A percentile compares a stretch with the other conserved stretches of the same genome.
Conservation (phyloP, 2,329 filamentous ascomycete species). For the Aspergillus sojae region DNA sequence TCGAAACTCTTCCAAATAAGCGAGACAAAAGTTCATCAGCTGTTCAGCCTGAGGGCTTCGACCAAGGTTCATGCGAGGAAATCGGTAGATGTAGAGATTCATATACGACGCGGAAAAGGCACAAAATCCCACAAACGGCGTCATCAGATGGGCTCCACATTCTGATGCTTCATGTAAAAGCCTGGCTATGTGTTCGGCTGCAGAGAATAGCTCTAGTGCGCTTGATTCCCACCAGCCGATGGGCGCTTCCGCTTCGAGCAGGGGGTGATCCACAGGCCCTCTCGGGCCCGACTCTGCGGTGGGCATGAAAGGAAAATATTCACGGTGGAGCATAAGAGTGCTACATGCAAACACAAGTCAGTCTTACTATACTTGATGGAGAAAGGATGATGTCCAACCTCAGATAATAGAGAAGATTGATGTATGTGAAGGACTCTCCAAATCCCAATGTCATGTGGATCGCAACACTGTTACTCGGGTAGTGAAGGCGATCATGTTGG, state of each 20-base stretch:
- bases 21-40: background rate
- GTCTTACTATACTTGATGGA: background rate
- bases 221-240: conserved; percentile 5
- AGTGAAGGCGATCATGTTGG: conserved; percentile 2
- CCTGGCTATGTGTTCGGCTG: background rate
- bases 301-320: conserved; percentile 6
- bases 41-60: conserved; percentile 1
- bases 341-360: background rate
- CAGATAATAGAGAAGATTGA: conserved; percentile 4
- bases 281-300: background rate
- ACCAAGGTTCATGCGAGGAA: conserved; percentile 5
- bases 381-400: background rate
- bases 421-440: conserved; percentile 5
- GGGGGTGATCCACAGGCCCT: conserved; percentile 1
- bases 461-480: conserved; percentile 2
- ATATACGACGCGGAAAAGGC: conserved; percentile 2
- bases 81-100: conserved; percentile 4
- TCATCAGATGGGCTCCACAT: conserved; percentile 1
- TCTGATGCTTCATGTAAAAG: conserved; percentile 5
- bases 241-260: conserved; percentile 4
- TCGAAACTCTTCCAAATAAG: conserved; percentile 2
- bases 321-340: conserved; percentile 8
- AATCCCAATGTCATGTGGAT: conserved; percentile 6
- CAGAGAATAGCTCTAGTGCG: background rate
- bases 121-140: conserved; percentile 3